These are phyloP conservation scores for Chalciporus chontae DNA, from an alignment of 768 basidiomycete genomes.

Conservation along the genomic window DNA sequence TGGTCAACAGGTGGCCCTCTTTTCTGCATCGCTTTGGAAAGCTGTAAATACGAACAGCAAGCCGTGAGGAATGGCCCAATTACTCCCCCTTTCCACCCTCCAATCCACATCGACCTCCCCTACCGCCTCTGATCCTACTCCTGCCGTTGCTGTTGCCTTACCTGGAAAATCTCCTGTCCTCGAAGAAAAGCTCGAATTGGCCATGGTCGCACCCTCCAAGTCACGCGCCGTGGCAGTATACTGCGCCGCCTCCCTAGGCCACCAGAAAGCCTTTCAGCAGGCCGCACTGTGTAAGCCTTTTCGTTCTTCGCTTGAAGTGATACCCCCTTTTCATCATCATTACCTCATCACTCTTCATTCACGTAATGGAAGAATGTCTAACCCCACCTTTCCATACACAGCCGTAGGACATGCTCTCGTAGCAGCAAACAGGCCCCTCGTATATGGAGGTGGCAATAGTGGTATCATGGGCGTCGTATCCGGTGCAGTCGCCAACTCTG, in stretches of 20 bases:
- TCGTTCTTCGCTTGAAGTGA: background rate
- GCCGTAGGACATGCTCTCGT: conserved; percentile 77
- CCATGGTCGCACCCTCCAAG: conserved; percentile 30
- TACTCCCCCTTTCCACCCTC: background rate
- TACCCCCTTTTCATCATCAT: background rate
- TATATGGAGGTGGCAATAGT: conserved; percentile 83
- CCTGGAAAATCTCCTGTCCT: background rate
- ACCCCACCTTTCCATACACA: conserved; percentile 22
- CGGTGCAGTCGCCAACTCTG: conserved; percentile 49
- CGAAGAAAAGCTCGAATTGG: conserved; percentile 10
- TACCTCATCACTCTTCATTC: background rate
- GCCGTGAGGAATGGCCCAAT: conserved; percentile 10
- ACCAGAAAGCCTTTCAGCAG: conserved; percentile 51
- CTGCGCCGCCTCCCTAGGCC: conserved; percentile 76
- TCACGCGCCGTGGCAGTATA: conserved; percentile 67
- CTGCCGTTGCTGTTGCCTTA: background rate
- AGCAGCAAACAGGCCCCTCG: conserved; percentile 52
- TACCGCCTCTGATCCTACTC: background rate
- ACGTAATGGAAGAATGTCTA: conserved; percentile 5
- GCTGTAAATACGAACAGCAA: conserved; percentile 23
- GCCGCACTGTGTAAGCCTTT: conserved; percentile 67
- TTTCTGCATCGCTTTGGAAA: background rate
- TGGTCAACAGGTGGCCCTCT: too few species aligned
- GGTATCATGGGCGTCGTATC: conserved; percentile 90
- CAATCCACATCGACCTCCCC: conserved; percentile 1